Base-by-base conservation (phyloP, 1,284 basidiomycete species). In the Irpex lacteus region DNA sequence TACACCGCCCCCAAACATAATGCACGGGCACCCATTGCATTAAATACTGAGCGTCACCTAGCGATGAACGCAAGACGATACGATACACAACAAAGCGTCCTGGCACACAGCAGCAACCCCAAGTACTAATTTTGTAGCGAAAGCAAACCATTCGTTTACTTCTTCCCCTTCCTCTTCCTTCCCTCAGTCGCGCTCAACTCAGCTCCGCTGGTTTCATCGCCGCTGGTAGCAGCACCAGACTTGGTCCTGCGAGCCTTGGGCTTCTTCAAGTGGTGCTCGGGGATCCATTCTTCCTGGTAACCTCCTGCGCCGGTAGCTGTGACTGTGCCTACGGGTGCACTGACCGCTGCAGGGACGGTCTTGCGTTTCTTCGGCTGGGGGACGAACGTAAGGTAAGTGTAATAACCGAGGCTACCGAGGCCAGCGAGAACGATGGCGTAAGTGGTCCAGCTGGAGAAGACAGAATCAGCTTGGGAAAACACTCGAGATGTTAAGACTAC, bases 201-300 rank as follows among this genome's bases (percentile, higher is more conserved):
- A 1, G 76, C 78, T 11, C 81, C 85, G 65, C 88, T 91, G 55
- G 83, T 71, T 69, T 92, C 90, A 65, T 91, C 90, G 38, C 84
- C 90, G 67, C 89, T 89, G 61, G 82, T 86, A 71, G 80, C 64
- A 59, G 67, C 71, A 60, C 77, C 81, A 21, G 76, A 75, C 70
- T 81, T 81, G 56, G 81, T 79, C 60, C 76, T 75, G 40, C 68
- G 65, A 19, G 77, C 72, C 76, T 86, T 90, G 44, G 78, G 67
- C 76, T 91, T 91, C 79, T 86, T 90, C 67, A 95, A 78, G 71
- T 95, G 93, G 70, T 94, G 90, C 69, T 89, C 90, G 15, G 94
- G 94, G 71, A 96, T 96, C 94, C 94, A 96, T 72, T 96, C 94
- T 73, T 96, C 93, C 71, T 94, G 87, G 70, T 95, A 95, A 60